phyloP scores from a whole-genome alignment of 78 protist species.

The Bodo saltans region DNA sequence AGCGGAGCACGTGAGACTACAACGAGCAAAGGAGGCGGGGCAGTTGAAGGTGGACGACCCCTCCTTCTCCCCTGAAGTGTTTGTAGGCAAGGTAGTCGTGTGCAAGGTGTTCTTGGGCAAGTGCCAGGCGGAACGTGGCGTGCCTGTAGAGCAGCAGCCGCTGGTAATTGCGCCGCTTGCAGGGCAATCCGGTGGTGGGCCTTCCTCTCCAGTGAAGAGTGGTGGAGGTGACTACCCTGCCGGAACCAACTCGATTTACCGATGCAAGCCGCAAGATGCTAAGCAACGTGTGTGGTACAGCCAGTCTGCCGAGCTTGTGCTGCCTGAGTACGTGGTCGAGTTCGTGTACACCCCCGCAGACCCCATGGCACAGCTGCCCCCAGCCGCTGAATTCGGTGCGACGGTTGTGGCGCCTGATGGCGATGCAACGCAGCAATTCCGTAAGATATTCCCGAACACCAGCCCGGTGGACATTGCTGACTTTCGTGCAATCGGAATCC shows the following conservation, averaged over 20 bases:
- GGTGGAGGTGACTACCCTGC: slow-evolving; percentile 13
- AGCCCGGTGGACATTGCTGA: not conserved
- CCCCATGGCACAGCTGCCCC: too few species aligned
- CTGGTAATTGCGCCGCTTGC: too few species aligned
- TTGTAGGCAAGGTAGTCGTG: not conserved
- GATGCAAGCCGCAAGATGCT: not conserved
- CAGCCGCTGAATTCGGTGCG: too few species aligned
- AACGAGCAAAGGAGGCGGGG: too few species aligned
- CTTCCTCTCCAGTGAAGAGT: too few species aligned
- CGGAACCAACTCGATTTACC: slow-evolving; percentile 12
- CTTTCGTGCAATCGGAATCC: not conserved
- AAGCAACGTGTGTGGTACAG: slow-evolving; percentile 61
- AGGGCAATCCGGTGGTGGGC: too few species aligned
- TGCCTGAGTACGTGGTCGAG: slow-evolving; percentile 62
- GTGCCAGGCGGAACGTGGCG: not conserved
- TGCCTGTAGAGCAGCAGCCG: not conserved
- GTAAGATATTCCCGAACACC: not conserved
- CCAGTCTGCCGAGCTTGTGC: slow-evolving; percentile 39
- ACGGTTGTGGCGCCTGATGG: too few species aligned
- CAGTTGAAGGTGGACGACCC: not conserved
- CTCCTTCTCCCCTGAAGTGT: not conserved
- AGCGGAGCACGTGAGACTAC: slow-evolving; percentile 4
- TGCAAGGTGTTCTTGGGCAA: slow-evolving; percentile 19
- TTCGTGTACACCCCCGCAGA: slow-evolving; percentile 34
- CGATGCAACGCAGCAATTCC: too few species aligned